Evolutionary conservation across 192 early-diverging fungal species (phyloP).

Genomic region (Coemansia sp.): DNA sequence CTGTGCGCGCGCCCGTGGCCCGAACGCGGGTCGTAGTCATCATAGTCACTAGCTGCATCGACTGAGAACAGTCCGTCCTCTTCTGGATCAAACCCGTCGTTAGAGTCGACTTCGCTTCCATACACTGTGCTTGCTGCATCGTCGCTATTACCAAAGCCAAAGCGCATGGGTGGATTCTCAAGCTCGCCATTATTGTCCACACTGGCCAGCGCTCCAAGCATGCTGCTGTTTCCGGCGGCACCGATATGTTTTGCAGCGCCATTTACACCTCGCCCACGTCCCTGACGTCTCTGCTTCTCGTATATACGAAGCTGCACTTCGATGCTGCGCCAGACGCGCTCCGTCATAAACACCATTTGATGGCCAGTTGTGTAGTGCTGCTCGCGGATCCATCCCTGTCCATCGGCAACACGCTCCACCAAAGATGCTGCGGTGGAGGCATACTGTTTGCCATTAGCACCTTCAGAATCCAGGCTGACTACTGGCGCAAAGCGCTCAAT

Average conservation of each 20-base stretch:
- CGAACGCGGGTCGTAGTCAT: neutral
- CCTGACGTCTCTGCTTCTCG: slow-evolving; percentile 58
- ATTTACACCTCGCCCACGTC: neutral
- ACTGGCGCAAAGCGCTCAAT: slow-evolving; percentile 67
- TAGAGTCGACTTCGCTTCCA: slow-evolving; percentile 35
- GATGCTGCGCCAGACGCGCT: slow-evolving; percentile 64
- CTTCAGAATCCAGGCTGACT: slow-evolving; percentile 16
- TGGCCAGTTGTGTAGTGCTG: slow-evolving; percentile 56
- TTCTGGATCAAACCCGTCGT: slow-evolving; percentile 18
- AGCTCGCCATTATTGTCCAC: slow-evolving; percentile 34
- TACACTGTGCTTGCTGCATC: slow-evolving; percentile 32
- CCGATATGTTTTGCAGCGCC: slow-evolving; percentile 5
- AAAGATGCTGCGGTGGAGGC: slow-evolving; percentile 13
- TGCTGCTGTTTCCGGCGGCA: slow-evolving; percentile 28
- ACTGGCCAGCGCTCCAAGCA: slow-evolving; percentile 31
- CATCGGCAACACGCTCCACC: slow-evolving; percentile 31
- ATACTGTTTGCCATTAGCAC: neutral
- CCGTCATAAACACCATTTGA: slow-evolving; percentile 61
- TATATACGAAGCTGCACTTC: slow-evolving; percentile 59
- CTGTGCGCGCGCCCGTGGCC: too few relatives aligned
- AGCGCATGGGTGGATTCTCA: slow-evolving; percentile 23
- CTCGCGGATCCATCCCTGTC: slow-evolving; percentile 53
- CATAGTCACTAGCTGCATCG: slow-evolving; percentile 4
- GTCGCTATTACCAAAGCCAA: slow-evolving; percentile 16
- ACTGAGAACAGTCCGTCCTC: slow-evolving; percentile 17